Conservation (phyloP, 345 rosid genomes). For the Hypericum androsaemum region DNA sequence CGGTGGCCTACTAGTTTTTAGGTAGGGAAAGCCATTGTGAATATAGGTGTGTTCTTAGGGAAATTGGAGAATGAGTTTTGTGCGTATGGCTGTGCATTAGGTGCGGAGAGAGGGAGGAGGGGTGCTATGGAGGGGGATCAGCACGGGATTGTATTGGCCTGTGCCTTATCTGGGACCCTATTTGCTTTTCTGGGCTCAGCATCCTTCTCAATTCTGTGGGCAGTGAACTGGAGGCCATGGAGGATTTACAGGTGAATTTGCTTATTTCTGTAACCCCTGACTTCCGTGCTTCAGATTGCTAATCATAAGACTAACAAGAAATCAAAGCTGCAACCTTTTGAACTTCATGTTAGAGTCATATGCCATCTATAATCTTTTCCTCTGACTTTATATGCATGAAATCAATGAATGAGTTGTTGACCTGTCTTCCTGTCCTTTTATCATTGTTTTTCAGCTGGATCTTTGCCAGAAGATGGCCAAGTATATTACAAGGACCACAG, state of each 20-base stretch:
- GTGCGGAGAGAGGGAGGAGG: constrained; percentile 20
- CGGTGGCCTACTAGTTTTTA: no score
- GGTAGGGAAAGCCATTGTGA: no score
- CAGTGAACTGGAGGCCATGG: constrained; percentile 99
- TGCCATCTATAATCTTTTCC: not conserved
- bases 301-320: no score
- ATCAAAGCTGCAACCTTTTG: no score
- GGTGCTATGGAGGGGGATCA: constrained; percentile 82
- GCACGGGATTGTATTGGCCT: constrained; percentile 51
- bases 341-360: no score
- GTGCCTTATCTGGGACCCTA: constrained; percentile 80
- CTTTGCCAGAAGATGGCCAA: constrained; percentile 94
- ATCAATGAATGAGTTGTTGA: not conserved
- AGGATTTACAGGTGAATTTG: constrained; percentile 71
- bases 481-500: constrained; percentile 76
- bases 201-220: constrained; percentile 82
- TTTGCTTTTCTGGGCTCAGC: constrained; percentile 60
- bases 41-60: not conserved
- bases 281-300: not conserved
- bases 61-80: constrained; percentile 10
- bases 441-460: constrained; percentile 66
- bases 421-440: not conserved
- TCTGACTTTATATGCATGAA: not conserved
- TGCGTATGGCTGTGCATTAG: constrained; percentile 32
- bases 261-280: not conserved